These are phyloP conservation scores for Phlyctochytrium arcticum DNA, from an alignment of 192 early-diverging fungal species.

Conservation along the genomic window DNA sequence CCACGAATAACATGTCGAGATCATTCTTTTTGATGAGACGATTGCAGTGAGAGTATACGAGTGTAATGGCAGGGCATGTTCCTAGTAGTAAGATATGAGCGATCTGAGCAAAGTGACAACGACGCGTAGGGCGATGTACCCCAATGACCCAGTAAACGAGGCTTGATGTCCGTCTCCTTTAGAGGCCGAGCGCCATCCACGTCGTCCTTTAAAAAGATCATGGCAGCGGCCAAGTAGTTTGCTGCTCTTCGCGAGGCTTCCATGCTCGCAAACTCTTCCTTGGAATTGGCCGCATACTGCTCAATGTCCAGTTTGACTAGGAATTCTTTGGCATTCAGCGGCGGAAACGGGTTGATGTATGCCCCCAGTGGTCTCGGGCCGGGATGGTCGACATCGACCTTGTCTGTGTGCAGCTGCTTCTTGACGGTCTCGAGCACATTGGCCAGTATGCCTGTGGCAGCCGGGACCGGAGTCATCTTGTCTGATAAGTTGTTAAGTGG, in stretches of 20 bases:
- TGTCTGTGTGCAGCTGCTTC: background rate
- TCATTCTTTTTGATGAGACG: slow-evolving; percentile 34
- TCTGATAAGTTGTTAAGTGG: no score
- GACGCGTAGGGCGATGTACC: slow-evolving; percentile 9
- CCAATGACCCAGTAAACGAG: slow-evolving; percentile 42
- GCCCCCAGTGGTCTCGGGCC: slow-evolving; percentile 10
- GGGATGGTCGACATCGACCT: slow-evolving; percentile 18
- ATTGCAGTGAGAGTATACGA: slow-evolving; percentile 43
- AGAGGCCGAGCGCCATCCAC: slow-evolving; percentile 15
- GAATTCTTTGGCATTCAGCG: slow-evolving; percentile 7
- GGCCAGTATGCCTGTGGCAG: no score
- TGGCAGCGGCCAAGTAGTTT: slow-evolving; percentile 41
- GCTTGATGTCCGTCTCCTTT: slow-evolving; percentile 32
- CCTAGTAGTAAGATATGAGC: slow-evolving; percentile 6
- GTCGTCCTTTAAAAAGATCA: slow-evolving; percentile 45
- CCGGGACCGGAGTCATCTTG: no score
- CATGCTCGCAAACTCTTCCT: slow-evolving; percentile 9
- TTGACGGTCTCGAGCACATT: background rate
- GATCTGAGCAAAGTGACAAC: background rate
- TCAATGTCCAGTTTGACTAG: slow-evolving; percentile 7
- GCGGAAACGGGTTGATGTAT: background rate
- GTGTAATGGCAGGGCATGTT: slow-evolving; percentile 42
- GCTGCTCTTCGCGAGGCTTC: slow-evolving; percentile 18
- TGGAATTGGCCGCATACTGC: background rate
- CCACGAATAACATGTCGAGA: slow-evolving; percentile 35